Evolutionary conservation across 2,329 filamentous ascomycete species (phyloP), one percentile per base, ranked within the genome.

Genomic region (Ophiostoma sp.): DNA sequence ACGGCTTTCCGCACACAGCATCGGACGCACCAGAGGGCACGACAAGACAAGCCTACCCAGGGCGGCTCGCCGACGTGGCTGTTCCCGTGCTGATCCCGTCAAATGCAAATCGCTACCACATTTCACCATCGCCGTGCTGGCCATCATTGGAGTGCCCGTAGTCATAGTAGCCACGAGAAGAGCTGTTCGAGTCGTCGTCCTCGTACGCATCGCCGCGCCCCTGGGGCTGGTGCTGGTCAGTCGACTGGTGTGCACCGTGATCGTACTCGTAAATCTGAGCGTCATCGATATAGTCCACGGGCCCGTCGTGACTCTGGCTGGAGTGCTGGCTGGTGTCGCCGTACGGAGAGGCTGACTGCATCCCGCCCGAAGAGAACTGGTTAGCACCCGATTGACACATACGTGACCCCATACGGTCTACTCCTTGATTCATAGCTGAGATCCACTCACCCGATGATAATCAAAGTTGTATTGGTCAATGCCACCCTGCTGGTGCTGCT

Each of bases 241-340:
- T 65, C 45, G 27, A 14, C 9, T 67, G 67, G 8, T 70, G 71
- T 11, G 70, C 70, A 18, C 72, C 71, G 38, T 78, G 75, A 38
- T 78, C 76, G 68, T 78, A 77, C 63, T 78, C 76, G 66, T 76
- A 78, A 11, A 75, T 75, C 66, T 77, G 76, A 2, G 74, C 72
- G 65, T 78, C 76, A 67, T 78, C 76, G 36, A 76, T 72, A 55
- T 78, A 78, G 44, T 77, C 73, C 2, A 72, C 71, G 11, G 66
- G 69, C 2, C 42, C 67, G 4, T 38, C 55, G 47, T 74, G 73
- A 27, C 41, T 18, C 6, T 12, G 40, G 44, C 74, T 71, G 5
- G 73, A 68, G 2, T 72, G 72, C n/a, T 72, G 66, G 0, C 68
- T 69, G 5, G 72, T 66, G 58, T 77, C 75, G 16, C 74, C 75